Evolutionary conservation across 208 protist species (phyloP).

Genomic region (Leishmania aethiopica): DNA sequence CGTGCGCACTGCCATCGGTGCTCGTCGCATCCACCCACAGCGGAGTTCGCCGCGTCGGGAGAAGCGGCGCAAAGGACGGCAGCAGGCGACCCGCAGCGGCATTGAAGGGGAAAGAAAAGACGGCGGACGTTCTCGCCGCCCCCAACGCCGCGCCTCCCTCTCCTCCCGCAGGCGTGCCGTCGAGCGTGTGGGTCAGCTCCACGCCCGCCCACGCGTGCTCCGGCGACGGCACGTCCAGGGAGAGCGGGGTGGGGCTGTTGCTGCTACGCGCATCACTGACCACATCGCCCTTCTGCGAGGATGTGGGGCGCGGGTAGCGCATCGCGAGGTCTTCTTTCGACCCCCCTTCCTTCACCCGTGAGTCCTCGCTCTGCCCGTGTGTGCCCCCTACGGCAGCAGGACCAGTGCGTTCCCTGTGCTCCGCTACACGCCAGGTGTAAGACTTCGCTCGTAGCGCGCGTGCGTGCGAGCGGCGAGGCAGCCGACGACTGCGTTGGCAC

Average conservation of each 20-base stretch:
- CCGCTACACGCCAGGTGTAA: not conserved
- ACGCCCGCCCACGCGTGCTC: conserved; percentile 19
- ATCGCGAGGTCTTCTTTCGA: not conserved
- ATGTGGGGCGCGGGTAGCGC: not conserved
- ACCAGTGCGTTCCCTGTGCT: not conserved
- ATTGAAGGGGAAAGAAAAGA: conserved; percentile 19
- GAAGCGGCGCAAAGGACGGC: conserved; percentile 14
- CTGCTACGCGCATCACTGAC: not conserved
- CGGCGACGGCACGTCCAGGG: conserved; percentile 24
- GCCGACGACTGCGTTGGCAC: not conserved
- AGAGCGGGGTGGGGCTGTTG: not conserved
- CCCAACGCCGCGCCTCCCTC: not conserved
- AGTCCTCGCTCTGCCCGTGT: not conserved
- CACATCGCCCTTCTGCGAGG: conserved; percentile 8
- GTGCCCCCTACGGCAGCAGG: not conserved
- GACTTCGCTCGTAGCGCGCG: not conserved
- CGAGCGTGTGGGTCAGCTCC: not conserved
- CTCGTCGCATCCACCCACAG: not conserved
- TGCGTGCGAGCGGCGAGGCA: not conserved
- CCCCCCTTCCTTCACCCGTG: not conserved
- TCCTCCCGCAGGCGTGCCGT: not conserved
- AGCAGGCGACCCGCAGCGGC: not conserved
- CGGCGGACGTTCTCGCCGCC: not conserved
- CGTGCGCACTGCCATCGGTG: not conserved
- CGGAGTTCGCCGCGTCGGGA: conserved; percentile 1